Evolutionary conservation across 2,329 filamentous ascomycete genomes (phyloP).

Genomic region (Sporothrix brunneoviolacea): DNA sequence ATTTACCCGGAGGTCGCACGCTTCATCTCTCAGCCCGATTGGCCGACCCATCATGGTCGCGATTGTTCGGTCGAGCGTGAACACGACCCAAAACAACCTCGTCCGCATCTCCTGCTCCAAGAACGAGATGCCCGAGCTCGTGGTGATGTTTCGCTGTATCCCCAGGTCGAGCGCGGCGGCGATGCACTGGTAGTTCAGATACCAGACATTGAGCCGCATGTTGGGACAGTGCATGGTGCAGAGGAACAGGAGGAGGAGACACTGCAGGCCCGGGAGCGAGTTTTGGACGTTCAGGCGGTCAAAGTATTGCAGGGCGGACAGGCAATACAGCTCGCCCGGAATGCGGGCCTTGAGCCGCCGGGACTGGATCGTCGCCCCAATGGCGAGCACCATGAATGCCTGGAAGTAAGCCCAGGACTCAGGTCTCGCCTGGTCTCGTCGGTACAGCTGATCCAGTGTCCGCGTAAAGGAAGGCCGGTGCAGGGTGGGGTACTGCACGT

Average conservation of each 20-base stretch:
- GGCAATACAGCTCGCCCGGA: background rate
- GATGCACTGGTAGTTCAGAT: constrained; percentile 50
- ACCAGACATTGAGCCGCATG: constrained; percentile 43
- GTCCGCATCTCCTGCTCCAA: constrained; percentile 42
- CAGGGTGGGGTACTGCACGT: constrained; percentile 31
- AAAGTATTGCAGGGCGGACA: background rate
- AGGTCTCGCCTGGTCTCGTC: background rate
- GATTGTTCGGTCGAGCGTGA: constrained; percentile 43
- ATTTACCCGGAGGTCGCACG: constrained; percentile 44
- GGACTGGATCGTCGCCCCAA: background rate
- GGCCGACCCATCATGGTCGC: constrained; percentile 51
- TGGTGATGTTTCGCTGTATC: constrained; percentile 39
- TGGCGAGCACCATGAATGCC: background rate
- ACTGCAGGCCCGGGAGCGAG: background rate
- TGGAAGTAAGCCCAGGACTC: background rate
- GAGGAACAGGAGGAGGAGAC: background rate
- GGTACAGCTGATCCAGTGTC: background rate
- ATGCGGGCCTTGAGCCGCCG: background rate
- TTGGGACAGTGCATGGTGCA: background rate
- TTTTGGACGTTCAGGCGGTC: background rate
- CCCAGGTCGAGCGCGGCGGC: constrained; percentile 28
- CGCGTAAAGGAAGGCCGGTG: background rate
- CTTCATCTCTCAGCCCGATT: constrained; percentile 48
- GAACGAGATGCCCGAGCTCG: background rate
- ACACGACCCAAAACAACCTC: constrained; percentile 48